A percentile compares a stretch with the other conserved stretches of the same genome.
Conservation (phyloP, 192 early-diverging fungal genomes). For the Coemansia sp. region DNA sequence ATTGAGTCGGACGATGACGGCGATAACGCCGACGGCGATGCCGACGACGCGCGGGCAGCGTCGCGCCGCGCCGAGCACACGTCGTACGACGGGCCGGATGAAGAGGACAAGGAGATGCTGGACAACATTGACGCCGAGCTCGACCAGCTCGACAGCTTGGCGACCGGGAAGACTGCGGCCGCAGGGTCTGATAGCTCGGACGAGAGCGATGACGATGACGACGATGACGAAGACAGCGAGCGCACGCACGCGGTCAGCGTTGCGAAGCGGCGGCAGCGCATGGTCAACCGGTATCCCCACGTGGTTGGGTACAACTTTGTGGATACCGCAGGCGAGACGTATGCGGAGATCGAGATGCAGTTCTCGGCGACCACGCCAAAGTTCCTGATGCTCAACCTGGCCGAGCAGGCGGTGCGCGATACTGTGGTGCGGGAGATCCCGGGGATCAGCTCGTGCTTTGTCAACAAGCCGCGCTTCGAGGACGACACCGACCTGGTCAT, state of each 20-base stretch:
- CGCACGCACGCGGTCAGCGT: slow-evolving; percentile 21
- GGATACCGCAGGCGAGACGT: slow-evolving; percentile 29
- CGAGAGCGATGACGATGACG: slow-evolving; percentile 47
- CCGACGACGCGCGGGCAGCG: slow-evolving; percentile 62
- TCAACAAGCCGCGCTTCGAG: slow-evolving; percentile 73
- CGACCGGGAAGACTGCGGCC: slow-evolving; percentile 12
- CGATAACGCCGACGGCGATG: slow-evolving; percentile 70
- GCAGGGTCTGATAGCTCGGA: slow-evolving; percentile 26
- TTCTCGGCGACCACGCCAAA: slow-evolving; percentile 91
- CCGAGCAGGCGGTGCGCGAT: slow-evolving; percentile 68
- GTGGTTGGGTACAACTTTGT: slow-evolving; percentile 58
- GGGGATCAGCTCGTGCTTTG: slow-evolving; percentile 77
- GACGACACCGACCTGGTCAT: slow-evolving; percentile 74
- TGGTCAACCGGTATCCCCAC: slow-evolving; percentile 58
- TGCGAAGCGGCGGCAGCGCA: slow-evolving; percentile 48
- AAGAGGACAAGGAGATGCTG: slow-evolving; percentile 70
- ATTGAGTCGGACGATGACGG: slow-evolving; percentile 39
- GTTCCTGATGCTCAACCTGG: slow-evolving; percentile 89
- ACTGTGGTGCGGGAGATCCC: slow-evolving; percentile 85
- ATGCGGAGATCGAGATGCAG: slow-evolving; percentile 63
- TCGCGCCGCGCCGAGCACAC: slow-evolving; percentile 63
- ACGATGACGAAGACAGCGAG: slow-evolving; percentile 45
- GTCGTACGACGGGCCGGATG: slow-evolving; percentile 80
- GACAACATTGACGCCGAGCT: slow-evolving; percentile 51
- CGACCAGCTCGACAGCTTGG: slow-evolving; percentile 33